phyloP scores from a whole-genome alignment of 257 asterid species.

The Penstemon eatonii region DNA sequence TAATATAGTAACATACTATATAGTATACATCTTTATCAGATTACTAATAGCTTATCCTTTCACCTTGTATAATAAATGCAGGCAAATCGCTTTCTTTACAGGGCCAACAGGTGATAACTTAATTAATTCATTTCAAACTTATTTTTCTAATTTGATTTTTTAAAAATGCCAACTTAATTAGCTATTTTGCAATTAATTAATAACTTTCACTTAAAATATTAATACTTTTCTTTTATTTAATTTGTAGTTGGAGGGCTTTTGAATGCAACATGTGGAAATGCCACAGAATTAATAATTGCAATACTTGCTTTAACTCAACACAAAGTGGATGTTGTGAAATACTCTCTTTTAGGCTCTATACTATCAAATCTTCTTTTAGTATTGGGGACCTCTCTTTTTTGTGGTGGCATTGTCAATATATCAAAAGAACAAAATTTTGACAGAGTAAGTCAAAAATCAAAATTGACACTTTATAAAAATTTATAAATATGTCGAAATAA shows the following conservation, averaged over 20 bases:
- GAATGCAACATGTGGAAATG: slow-evolving; percentile 97
- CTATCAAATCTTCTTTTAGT: slow-evolving; percentile 93
- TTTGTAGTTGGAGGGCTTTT: slow-evolving; percentile 90
- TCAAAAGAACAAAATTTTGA: slow-evolving; percentile 66
- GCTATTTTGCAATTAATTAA: background rate
- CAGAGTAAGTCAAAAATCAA: slow-evolving; percentile 39
- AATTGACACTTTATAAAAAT: background rate
- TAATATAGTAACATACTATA: too few species aligned
- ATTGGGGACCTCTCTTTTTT: slow-evolving; percentile 89
- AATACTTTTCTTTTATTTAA: background rate
- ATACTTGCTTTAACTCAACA: slow-evolving; percentile 61
- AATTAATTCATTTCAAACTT: background rate
- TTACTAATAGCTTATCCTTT: background rate
- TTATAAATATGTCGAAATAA: too few species aligned
- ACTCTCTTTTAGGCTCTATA: slow-evolving; percentile 80
- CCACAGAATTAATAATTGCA: slow-evolving; percentile 85
- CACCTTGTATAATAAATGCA: slow-evolving; percentile 32
- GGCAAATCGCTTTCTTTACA: slow-evolving; percentile 80
- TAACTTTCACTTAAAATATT: background rate
- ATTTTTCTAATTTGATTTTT: background rate
- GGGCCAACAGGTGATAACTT: slow-evolving; percentile 79
- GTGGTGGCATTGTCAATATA: slow-evolving; percentile 82
- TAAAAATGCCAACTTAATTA: background rate
- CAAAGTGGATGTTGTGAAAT: slow-evolving; percentile 81
- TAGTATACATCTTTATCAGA: too few species aligned